A percentile compares a stretch with the other conserved stretches of the same genome.
phyloP scores from a whole-genome alignment of 179 eudicot species.

The Drosera spatulata region DNA sequence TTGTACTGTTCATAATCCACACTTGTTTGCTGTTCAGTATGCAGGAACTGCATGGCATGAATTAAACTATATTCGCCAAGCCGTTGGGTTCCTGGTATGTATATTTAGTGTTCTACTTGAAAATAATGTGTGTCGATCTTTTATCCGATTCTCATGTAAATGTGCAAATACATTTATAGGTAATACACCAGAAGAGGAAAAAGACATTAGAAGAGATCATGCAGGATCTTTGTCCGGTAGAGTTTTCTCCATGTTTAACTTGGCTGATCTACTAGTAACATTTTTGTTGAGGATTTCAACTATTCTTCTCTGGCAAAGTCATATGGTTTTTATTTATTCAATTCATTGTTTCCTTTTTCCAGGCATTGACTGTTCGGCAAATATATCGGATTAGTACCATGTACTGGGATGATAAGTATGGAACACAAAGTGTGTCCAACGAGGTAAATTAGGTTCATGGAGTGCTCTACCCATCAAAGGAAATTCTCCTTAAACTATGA shows the following conservation, averaged over 20 bases:
- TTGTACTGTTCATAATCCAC: not conserved
- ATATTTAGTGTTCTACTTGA: not conserved
- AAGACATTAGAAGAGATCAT: constrained; percentile 91
- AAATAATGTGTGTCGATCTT: not conserved
- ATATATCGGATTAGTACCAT: constrained; percentile 97
- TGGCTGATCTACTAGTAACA: constrained; percentile 1
- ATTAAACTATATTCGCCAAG: constrained; percentile 92
- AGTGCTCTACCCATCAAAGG: not conserved
- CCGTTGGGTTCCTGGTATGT: constrained; percentile 96
- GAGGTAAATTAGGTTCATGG: constrained; percentile 41
- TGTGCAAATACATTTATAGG: constrained; percentile 27
- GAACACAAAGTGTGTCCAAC: constrained; percentile 97
- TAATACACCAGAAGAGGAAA: constrained; percentile 95
- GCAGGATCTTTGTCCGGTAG: constrained; percentile 98
- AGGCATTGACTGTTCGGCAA: constrained; percentile 93
- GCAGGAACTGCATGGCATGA: constrained; percentile 99
- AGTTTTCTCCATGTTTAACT: constrained; percentile 1
- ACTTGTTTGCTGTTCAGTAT: constrained; percentile 34
- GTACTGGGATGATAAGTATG: constrained; percentile 99
- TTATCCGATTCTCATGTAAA: constrained; percentile 3
- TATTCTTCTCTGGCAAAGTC: not conserved
- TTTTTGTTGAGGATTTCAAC: not conserved
- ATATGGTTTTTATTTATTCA: too few species aligned
- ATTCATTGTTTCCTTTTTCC: constrained; percentile 8
- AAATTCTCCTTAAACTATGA: not conserved